Percentiles rank a stretch among this genome's conserved stretches.
phyloP scores from a whole-genome alignment of 2,329 filamentous ascomycete species.

The Diaporthe amygdali region DNA sequence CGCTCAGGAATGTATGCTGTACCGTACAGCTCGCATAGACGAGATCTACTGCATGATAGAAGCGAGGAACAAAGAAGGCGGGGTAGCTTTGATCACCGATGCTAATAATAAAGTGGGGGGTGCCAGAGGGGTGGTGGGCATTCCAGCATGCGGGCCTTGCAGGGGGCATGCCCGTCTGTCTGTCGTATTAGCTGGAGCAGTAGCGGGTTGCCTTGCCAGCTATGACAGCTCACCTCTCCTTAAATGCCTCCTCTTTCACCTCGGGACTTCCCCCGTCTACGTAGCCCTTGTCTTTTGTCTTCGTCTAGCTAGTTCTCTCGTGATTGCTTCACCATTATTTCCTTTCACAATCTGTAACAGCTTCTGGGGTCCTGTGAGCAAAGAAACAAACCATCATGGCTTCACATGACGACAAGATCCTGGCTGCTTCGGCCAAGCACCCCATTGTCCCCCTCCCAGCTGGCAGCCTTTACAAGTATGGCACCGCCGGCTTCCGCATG shows the following conservation, averaged over 20 bases:
- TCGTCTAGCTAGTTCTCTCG: background rate
- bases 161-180: background rate
- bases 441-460: constrained; percentile 55
- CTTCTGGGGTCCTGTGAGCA: constrained; percentile 10
- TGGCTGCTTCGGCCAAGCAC: constrained; percentile 67
- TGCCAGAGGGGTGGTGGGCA: constrained; percentile 7
- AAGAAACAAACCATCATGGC: constrained; percentile 48
- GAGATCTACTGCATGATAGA: background rate
- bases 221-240: constrained; percentile 4
- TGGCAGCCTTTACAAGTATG: constrained; percentile 66
- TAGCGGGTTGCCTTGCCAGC: background rate
- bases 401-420: constrained; percentile 49
- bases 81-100: constrained; percentile 17
- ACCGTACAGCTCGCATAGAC: background rate
- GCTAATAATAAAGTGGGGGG: constrained; percentile 3
- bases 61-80: constrained; percentile 8
- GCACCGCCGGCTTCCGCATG: constrained; percentile 73
- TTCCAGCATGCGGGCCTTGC: background rate
- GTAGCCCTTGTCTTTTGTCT: background rate
- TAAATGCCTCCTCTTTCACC: constrained; percentile 11
- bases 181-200: background rate
- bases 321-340: background rate
- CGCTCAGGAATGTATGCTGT: background rate
- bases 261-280: background rate
- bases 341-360: background rate